Base-by-base conservation (phyloP, 2,329 filamentous ascomycete genomes). In the Blastomyces silverae region DNA sequence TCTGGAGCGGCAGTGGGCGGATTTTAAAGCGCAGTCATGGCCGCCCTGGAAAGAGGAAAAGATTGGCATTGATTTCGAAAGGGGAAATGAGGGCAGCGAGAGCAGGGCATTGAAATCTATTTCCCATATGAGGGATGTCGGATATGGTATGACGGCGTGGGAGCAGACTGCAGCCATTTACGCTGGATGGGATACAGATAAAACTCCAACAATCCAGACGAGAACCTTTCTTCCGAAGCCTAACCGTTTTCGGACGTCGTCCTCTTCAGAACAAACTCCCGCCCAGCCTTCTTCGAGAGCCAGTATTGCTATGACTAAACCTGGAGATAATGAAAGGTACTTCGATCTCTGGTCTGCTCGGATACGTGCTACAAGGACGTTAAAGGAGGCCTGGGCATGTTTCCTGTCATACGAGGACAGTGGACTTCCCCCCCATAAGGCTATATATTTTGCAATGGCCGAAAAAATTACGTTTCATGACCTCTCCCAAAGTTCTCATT, bases 41-140 rank as follows among this genome's bases (percentile, higher is more conserved):
- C 86, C 86, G 17, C 86, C 86, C 0, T 88, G 85, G 85, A 87
- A 86, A 72, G 81, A 85, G 70, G 82, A 85, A 58, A 83, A 79
- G 63, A 81, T 84, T 20, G 85, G 84, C 0, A 83, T 87, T 70
- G 85, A 88, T 70, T 79, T 80, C n/a, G 77, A 80, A 17, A 82
- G 85, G 64, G 82, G 80, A 13, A 80, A 81, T 57, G 81, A 85
- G 52, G 81, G 84, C 65, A 84, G 84, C 66, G 78, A 78, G 39
- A 86, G 84, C 64, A 81, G 83, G 64, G 84, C 85, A n/a, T 80
- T 80, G 65, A 78, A 81, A 48, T 81, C 84, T 6, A 72, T 88
- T 57, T 73, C 75, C 50, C 81, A 82, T 64, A 86, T 87, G 83
- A 79, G 76, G 64, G 82, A 86, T 70, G 84, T 84, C 15, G 86